Conservation (phyloP, 805 yeast genomes). For the Kockiozyma suomiensis region DNA sequence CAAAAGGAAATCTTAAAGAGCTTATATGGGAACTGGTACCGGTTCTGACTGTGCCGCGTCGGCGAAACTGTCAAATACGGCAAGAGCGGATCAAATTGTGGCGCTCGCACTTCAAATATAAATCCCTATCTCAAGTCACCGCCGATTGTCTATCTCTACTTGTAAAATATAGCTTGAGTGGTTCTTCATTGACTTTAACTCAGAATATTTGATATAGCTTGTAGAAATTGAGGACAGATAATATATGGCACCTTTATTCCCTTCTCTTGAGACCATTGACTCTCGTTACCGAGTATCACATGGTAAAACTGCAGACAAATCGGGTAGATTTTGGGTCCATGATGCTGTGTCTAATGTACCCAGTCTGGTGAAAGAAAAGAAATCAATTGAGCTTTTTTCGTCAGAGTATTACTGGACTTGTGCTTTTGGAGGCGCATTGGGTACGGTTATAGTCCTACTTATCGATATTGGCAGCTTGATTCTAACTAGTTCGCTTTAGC, state of each 20-base stretch:
- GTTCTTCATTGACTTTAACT: too few species aligned
- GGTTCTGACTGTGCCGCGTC: too few species aligned
- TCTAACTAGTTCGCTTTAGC: too few species aligned
- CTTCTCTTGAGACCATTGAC: neutral
- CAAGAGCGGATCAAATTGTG: too few species aligned
- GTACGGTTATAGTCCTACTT: conserved; percentile 22
- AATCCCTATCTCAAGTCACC: too few species aligned
- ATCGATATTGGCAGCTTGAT: conserved; percentile 55
- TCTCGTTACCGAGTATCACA: neutral
- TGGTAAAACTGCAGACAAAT: neutral
- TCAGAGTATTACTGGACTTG: conserved; percentile 72
- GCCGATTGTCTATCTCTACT: too few species aligned
- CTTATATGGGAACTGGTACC: too few species aligned
- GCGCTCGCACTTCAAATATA: neutral
- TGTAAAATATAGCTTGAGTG: too few species aligned
- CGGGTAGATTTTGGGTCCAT: neutral
- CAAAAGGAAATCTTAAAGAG: too few species aligned
- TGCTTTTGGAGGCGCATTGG: conserved; percentile 69
- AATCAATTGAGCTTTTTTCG: conserved; percentile 55
- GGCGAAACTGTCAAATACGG: too few species aligned
- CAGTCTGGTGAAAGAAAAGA: neutral
- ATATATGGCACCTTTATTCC: neutral
- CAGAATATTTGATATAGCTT: neutral
- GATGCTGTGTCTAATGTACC: neutral
- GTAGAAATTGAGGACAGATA: neutral